A percentile compares a stretch with the other conserved stretches of the same genome.
Evolutionary conservation across 176 grass and related monocot genomes (phyloP).

Genomic region (Juncus effusus): DNA sequence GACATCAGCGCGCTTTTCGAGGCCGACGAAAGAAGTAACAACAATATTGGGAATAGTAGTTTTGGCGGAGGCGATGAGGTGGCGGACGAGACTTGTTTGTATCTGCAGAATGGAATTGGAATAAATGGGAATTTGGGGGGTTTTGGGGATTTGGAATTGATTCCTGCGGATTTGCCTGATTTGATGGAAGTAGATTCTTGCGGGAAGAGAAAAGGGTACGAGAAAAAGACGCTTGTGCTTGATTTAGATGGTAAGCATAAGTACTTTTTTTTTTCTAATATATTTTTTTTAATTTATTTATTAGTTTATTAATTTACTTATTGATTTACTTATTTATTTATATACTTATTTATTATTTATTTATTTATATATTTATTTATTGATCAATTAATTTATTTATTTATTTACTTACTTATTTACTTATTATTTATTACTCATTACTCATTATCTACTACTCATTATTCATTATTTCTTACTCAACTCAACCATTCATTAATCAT

Average conservation of each 20-base stretch:
- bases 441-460: no score
- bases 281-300: not conserved
- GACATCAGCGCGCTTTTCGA: constrained; percentile 39
- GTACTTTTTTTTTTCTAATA: constrained; percentile 5
- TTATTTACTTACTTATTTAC: no score
- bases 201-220: constrained; percentile 32
- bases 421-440: no score
- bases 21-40: constrained; percentile 65
- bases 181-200: constrained; percentile 65
- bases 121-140: constrained; percentile 42
- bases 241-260: constrained; percentile 91
- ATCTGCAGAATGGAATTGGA: constrained; percentile 46
- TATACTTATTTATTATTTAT: not conserved
- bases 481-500: not conserved
- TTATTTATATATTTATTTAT: not conserved
- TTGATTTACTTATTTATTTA: no score
- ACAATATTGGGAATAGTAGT: constrained; percentile 38
- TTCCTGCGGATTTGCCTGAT: constrained; percentile 49
- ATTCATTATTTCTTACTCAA: not conserved
- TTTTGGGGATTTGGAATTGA: constrained; percentile 48
- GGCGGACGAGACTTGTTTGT: constrained; percentile 66
- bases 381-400: no score
- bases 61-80: constrained; percentile 19
- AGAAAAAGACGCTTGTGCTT: constrained; percentile 84
- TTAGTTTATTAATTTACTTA: no score